Percentiles rank a stretch among this genome's conserved stretches.
Conservation (phyloP, 73 alveolate species). For the Paramecium sexaurelia region DNA sequence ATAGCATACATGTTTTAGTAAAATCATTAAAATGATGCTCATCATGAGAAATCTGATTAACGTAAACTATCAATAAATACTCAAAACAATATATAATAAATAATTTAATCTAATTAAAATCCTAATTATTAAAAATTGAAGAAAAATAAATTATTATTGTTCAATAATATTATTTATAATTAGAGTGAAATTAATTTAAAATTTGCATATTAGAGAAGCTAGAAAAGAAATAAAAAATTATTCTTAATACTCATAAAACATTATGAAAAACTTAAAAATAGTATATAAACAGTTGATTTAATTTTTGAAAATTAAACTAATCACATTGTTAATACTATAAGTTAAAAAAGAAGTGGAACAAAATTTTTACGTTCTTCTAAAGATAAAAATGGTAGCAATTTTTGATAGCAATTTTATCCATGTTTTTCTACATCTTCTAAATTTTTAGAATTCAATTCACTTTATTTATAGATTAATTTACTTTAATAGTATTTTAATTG, state of each 20-base stretch:
- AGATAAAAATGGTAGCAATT: conserved; percentile 12
- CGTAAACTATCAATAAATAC: no score
- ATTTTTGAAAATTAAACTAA: neutral
- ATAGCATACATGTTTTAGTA: no score
- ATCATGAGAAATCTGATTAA: neutral
- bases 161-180: neutral
- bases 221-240: no score
- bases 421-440: conserved; percentile 35
- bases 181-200: no score
- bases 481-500: neutral
- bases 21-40: no score
- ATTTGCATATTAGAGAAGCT: no score
- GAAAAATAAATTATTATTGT: neutral
- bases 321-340: neutral
- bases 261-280: neutral
- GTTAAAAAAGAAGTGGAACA: conserved; percentile 17
- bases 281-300: neutral
- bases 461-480: neutral
- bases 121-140: neutral
- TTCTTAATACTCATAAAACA: no score
- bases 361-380: conserved; percentile 1
- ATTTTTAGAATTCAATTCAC: conserved; percentile 1
- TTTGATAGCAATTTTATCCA: neutral
- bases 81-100: neutral
- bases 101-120: neutral